A percentile compares a stretch with the other conserved stretches of the same genome.
Conservation (phyloP, 2,329 filamentous ascomycete species). For the Diplodia mutila region DNA sequence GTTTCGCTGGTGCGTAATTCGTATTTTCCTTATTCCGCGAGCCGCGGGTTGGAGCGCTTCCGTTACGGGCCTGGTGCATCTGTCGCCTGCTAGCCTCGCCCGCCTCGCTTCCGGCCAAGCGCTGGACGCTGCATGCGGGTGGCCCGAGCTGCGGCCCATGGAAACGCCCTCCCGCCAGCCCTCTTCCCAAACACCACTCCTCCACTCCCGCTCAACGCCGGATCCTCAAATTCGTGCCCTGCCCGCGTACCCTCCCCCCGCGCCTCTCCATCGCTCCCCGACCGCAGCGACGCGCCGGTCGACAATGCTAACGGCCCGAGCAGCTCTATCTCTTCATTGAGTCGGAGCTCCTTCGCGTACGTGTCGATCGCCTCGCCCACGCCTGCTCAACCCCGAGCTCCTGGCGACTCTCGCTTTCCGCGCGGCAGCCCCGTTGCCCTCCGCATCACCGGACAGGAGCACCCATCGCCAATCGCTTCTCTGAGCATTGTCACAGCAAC, state of each 20-base stretch:
- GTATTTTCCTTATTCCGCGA: conserved; percentile 24
- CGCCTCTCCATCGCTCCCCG: conserved; percentile 8
- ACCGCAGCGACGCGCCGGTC: background rate
- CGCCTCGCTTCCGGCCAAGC: conserved; percentile 23
- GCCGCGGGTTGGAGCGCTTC: conserved; percentile 9
- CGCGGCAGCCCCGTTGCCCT: background rate
- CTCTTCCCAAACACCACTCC: conserved; percentile 15
- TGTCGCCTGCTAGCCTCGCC: conserved; percentile 22
- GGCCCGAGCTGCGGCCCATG: conserved; percentile 20
- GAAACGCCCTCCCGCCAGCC: conserved; percentile 21
- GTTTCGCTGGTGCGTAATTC: conserved; percentile 21
- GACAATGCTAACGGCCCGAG: conserved; percentile 19
- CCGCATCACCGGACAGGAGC: background rate
- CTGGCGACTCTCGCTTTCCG: conserved; percentile 2
- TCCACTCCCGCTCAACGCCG: conserved; percentile 5
- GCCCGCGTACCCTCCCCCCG: background rate
- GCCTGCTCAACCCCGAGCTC: background rate
- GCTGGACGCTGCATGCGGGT: conserved; percentile 24
- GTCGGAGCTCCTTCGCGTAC: conserved; percentile 24
- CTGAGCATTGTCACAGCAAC: background rate
- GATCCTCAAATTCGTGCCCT: background rate
- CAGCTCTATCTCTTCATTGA: conserved; percentile 25
- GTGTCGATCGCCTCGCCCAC: conserved; percentile 23
- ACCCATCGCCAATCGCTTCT: background rate
- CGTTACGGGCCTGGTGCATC: conserved; percentile 19